These are phyloP conservation scores for Amanita exitialis DNA, from an alignment of 768 basidiomycete species.

Conservation along the genomic window DNA sequence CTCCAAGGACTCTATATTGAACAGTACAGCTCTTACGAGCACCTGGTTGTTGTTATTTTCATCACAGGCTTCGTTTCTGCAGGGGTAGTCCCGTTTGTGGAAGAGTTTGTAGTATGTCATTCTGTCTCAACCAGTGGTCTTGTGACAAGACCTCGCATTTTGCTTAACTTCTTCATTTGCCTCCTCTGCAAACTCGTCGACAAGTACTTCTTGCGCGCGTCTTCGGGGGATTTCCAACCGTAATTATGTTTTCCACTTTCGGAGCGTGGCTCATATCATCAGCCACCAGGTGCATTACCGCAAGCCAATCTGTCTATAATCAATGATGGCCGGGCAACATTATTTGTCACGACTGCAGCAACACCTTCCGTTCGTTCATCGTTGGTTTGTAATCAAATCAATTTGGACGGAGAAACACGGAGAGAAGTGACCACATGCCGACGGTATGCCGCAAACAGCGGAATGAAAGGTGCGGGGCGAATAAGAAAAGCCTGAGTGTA, in stretches of 20 bases:
- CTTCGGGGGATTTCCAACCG: conserved; percentile 62
- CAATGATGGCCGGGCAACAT: conserved; percentile 67
- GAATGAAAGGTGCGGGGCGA: conserved; percentile 43
- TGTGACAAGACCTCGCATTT: conserved; percentile 69
- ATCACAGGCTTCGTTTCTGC: conserved; percentile 72
- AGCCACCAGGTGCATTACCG: conserved; percentile 38
- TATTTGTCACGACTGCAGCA: conserved; percentile 58
- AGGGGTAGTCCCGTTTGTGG: conserved; percentile 58
- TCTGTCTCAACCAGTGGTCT: conserved; percentile 34
- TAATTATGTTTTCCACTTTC: conserved; percentile 67
- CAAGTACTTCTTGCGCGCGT: conserved; percentile 54
- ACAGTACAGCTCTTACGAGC: conserved; percentile 53
- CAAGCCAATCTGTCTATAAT: conserved; percentile 54
- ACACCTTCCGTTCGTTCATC: conserved; percentile 47
- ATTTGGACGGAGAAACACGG: conserved; percentile 70
- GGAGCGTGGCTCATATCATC: conserved; percentile 73
- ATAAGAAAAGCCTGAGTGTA: neutral
- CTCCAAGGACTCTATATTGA: conserved; percentile 73
- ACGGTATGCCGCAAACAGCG: conserved; percentile 41
- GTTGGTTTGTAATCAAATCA: conserved; percentile 44
- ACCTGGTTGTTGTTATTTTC: conserved; percentile 59
- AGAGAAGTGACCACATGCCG: conserved; percentile 17
- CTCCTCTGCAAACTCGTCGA: conserved; percentile 47
- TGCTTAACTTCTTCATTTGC: conserved; percentile 55
- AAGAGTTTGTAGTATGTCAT: conserved; percentile 53